Evolutionary conservation across 257 asterid genomes (phyloP).

Genomic region (Verbena officinalis): DNA sequence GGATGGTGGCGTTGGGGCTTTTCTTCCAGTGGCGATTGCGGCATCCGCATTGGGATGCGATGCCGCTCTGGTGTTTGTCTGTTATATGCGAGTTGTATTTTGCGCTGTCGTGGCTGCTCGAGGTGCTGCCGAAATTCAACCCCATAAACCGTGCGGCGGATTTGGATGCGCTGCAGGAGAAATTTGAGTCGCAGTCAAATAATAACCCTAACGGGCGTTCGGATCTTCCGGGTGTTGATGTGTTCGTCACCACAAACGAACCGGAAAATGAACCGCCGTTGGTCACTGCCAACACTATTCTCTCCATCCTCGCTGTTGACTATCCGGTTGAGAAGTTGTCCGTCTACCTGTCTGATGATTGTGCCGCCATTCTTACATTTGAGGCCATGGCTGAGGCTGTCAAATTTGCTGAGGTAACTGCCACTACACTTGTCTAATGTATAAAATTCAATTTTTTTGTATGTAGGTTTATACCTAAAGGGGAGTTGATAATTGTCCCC

Average conservation of each 20-base stretch:
- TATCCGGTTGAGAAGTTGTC: constrained; percentile 89
- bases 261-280: constrained; percentile 97
- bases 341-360: constrained; percentile 85
- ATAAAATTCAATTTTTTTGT: background rate
- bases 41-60: constrained; percentile 76
- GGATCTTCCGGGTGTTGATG: constrained; percentile 90
- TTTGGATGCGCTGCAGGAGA: constrained; percentile 67
- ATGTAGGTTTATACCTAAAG: too few relatives aligned
- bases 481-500: too few relatives aligned
- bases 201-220: constrained; percentile 81
- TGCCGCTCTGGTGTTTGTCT: constrained; percentile 86
- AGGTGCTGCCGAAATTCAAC: constrained; percentile 84
- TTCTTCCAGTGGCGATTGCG: constrained; percentile 71
- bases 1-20: constrained; percentile 49
- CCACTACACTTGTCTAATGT: too few relatives aligned
- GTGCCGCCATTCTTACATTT: constrained; percentile 89
- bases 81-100: constrained; percentile 89
- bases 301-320: constrained; percentile 77
- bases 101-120: constrained; percentile 95
- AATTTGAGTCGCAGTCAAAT: constrained; percentile 62
- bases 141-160: constrained; percentile 90
- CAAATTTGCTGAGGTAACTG: constrained; percentile 73
- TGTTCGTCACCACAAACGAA: constrained; percentile 91
- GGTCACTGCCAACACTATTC: constrained; percentile 83
- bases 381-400: constrained; percentile 99